Conservation (phyloP, 1,284 basidiomycete species). For the Ceratobasidium sp. region DNA sequence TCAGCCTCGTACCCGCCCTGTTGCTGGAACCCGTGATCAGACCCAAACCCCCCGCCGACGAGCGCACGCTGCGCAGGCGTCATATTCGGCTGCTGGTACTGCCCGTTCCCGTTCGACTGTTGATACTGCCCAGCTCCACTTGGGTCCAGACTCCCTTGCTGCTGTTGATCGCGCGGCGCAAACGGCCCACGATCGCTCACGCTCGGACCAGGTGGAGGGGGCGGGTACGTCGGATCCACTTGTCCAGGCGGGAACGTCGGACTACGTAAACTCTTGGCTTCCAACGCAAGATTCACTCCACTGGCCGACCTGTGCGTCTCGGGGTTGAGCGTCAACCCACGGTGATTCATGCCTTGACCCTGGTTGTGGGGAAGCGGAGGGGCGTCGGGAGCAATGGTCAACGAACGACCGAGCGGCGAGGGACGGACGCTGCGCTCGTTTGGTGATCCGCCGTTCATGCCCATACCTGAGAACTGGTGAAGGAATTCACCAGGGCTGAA, state of each 20-base stretch:
- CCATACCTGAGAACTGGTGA: conserved; percentile 39
- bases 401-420: conserved; percentile 16
- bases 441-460: neutral
- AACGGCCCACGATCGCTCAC: neutral
- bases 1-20: conserved; percentile 13
- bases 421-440: conserved; percentile 19
- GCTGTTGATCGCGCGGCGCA: conserved; percentile 9
- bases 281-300: conserved; percentile 2
- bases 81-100: neutral
- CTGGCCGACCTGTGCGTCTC: neutral
- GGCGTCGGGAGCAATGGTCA: conserved; percentile 29
- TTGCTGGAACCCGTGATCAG: neutral
- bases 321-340: neutral
- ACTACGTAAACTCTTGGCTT: conserved; percentile 20
- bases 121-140: neutral
- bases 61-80: conserved; percentile 17
- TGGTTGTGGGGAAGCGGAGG: neutral
- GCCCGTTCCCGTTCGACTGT: too few relatives aligned
- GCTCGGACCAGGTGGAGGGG: conserved; percentile 4
- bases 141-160: neutral
- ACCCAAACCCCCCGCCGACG: conserved; percentile 31
- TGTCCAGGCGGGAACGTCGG: conserved; percentile 37
- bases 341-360: neutral
- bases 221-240: conserved; percentile 30
- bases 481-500: conserved; percentile 38